These are phyloP conservation scores for Kwoniella newhampshirensis DNA, from an alignment of 768 basidiomycete genomes.

Conservation along the genomic window DNA sequence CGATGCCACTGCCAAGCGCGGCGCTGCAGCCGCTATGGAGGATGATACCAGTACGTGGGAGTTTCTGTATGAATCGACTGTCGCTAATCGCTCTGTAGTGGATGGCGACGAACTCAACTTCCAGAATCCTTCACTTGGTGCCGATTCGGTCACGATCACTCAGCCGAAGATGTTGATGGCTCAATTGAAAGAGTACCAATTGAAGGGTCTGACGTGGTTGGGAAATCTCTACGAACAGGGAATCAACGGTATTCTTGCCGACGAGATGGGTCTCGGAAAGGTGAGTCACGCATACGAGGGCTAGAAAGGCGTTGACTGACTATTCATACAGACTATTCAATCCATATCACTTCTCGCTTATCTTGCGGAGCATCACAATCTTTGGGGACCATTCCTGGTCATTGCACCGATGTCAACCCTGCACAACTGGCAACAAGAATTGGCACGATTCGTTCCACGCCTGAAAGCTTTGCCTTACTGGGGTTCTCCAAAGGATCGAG, in stretches of 20 bases:
- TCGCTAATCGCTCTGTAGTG: conserved; percentile 20
- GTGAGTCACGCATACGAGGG: conserved; percentile 29
- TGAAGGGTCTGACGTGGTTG: conserved; percentile 97
- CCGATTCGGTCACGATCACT: conserved; percentile 75
- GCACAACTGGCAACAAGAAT: conserved; percentile 99
- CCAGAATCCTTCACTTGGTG: conserved; percentile 93
- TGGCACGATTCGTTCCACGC: conserved; percentile 89
- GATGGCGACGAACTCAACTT: conserved; percentile 87
- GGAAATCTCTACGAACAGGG: conserved; percentile 97
- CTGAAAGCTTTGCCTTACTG: conserved; percentile 96
- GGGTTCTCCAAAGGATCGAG: conserved; percentile 94
- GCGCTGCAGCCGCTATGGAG: conserved; percentile 59
- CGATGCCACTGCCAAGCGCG: conserved; percentile 78
- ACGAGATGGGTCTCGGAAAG: conserved; percentile 83
- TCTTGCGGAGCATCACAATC: conserved; percentile 93
- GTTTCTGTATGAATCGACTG: background rate
- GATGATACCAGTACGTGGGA: conserved; percentile 58
- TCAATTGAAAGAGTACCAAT: conserved; percentile 94
- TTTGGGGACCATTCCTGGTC: conserved; percentile 98
- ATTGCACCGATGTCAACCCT: conserved; percentile 95
- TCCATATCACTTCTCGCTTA: conserved; percentile 94
- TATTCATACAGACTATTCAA: conserved; percentile 69
- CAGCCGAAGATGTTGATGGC: conserved; percentile 97
- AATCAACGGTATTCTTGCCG: conserved; percentile 97
- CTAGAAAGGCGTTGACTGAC: background rate